These are phyloP conservation scores for Seiridium unicorne DNA, from an alignment of 2,329 filamentous ascomycete genomes.

Conservation along the genomic window DNA sequence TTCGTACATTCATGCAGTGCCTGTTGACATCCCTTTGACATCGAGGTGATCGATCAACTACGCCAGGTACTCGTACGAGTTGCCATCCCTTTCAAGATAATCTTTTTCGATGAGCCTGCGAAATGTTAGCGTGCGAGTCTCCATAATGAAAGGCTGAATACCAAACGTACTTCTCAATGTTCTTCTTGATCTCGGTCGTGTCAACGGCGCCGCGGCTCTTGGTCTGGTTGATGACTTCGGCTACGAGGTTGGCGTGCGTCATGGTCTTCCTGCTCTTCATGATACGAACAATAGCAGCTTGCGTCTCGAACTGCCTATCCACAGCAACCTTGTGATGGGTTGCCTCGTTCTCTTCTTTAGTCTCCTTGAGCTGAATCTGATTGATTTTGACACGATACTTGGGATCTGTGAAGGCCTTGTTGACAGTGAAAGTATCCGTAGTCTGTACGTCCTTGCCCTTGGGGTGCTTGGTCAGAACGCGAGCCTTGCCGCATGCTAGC, in stretches of 20 bases:
- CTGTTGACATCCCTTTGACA: neutral
- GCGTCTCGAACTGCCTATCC: conserved; percentile 92
- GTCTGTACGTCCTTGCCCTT: conserved; percentile 76
- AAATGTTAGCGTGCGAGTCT: conserved; percentile 21
- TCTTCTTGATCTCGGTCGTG: conserved; percentile 86
- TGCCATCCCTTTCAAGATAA: conserved; percentile 80
- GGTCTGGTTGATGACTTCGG: conserved; percentile 89
- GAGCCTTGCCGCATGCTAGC: conserved; percentile 84
- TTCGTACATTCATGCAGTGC: neutral
- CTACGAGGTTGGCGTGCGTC: conserved; percentile 80
- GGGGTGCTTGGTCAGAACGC: conserved; percentile 81
- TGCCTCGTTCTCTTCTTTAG: conserved; percentile 88
- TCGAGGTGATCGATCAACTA: conserved; percentile 28
- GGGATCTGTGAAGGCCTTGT: conserved; percentile 71
- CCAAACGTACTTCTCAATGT: conserved; percentile 83
- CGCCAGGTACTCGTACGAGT: conserved; percentile 69
- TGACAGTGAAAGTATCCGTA: conserved; percentile 84
- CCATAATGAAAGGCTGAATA: neutral
- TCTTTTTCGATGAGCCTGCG: conserved; percentile 87
- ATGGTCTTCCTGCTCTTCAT: conserved; percentile 94
- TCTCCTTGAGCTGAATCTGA: conserved; percentile 96
- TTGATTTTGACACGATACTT: conserved; percentile 97
- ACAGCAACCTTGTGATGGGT: conserved; percentile 87
- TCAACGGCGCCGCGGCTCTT: conserved; percentile 84
- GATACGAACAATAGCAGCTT: conserved; percentile 93